Evolutionary conservation across 495 filamentous ascomycete species (phyloP).

Genomic region (Rostrohypoxylon terebratum): DNA sequence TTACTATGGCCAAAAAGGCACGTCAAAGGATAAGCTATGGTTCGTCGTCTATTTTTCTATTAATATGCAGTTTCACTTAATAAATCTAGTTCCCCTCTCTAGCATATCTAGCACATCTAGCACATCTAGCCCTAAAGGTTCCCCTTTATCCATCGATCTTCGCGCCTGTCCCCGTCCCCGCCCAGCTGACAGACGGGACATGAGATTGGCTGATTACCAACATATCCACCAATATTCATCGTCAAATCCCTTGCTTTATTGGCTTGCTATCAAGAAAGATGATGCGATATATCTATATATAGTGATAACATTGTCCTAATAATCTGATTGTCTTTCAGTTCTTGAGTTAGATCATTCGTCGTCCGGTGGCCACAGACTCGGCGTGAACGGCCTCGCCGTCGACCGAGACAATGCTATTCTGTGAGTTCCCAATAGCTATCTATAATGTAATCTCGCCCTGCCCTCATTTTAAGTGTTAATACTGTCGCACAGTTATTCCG

Average conservation of each 20-base stretch:
- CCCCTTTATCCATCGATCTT: slow-evolving; percentile 32
- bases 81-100: slow-evolving; percentile 1
- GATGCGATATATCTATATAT: background rate
- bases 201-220: slow-evolving; percentile 2
- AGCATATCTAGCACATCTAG: background rate
- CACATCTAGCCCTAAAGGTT: background rate
- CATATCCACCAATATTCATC: slow-evolving; percentile 20
- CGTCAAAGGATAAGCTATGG: slow-evolving; percentile 76
- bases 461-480: slow-evolving; percentile 9
- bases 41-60: slow-evolving; percentile 51
- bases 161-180: slow-evolving; percentile 35
- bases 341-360: slow-evolving; percentile 92
- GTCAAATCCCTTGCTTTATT: slow-evolving; percentile 1
- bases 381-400: slow-evolving; percentile 92
- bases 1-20: slow-evolving; percentile 70
- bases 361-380: slow-evolving; percentile 86
- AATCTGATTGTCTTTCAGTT: slow-evolving; percentile 65
- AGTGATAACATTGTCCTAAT: slow-evolving; percentile 32
- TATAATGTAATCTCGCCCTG: slow-evolving; percentile 44
- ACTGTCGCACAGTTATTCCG: slow-evolving; percentile 79
- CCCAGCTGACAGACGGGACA: slow-evolving; percentile 11
- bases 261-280: slow-evolving; percentile 6
- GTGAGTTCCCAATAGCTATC: slow-evolving; percentile 65
- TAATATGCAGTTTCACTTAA: slow-evolving; percentile 21
- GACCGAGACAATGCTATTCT: slow-evolving; percentile 87